phyloP scores from a whole-genome alignment of 768 basidiomycete species.

The Cubamyces lactineus region DNA sequence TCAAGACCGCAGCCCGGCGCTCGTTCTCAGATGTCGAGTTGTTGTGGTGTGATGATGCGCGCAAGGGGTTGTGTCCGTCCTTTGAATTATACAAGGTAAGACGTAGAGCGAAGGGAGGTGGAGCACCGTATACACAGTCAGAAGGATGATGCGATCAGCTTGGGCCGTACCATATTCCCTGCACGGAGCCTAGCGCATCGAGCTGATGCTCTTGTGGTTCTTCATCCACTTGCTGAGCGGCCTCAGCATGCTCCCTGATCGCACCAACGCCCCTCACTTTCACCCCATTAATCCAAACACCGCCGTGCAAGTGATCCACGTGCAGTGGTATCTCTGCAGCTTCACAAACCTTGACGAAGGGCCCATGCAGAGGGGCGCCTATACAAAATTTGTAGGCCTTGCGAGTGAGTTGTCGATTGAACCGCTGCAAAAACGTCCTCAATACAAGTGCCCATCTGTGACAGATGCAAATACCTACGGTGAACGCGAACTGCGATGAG shows the following conservation, averaged over 20 bases:
- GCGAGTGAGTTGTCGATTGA: background rate
- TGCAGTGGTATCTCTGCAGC: slow-evolving; percentile 3
- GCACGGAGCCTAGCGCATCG: background rate
- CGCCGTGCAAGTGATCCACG: background rate
- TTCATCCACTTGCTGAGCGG: background rate
- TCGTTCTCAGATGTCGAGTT: too few relatives aligned
- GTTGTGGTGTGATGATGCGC: too few relatives aligned
- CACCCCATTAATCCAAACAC: slow-evolving; percentile 11
- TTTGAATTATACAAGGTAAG: too few relatives aligned
- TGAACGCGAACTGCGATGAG: background rate
- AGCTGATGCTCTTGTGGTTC: background rate
- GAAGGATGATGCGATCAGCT: background rate
- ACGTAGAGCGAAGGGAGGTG: too few relatives aligned
- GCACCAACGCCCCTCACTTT: slow-evolving; percentile 6
- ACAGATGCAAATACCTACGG: background rate
- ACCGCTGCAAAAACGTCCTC: slow-evolving; percentile 1
- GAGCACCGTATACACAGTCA: background rate
- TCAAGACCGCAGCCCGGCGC: too few relatives aligned
- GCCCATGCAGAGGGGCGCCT: slow-evolving; percentile 5
- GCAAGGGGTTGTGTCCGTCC: too few relatives aligned
- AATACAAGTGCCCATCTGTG: background rate
- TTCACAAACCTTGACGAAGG: background rate
- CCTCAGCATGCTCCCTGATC: background rate
- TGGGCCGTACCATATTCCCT: slow-evolving; percentile 15
- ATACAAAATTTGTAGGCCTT: background rate